These are phyloP conservation scores for Exophiala lecanii-corni DNA, from an alignment of 2,329 filamentous ascomycete genomes.

Conservation along the genomic window DNA sequence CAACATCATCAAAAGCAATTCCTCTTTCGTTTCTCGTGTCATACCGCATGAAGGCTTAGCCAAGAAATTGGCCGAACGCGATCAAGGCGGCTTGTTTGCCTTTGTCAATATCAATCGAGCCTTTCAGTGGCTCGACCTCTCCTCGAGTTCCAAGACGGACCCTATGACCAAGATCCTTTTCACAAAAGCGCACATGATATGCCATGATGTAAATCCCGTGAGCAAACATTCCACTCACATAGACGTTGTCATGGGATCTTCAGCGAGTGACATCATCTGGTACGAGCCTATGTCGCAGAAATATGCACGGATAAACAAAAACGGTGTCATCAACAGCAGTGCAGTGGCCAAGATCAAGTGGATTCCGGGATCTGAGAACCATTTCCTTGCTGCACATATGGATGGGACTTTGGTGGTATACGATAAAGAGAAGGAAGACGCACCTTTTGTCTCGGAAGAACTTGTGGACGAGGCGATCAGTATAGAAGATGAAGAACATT, in stretches of 20 bases:
- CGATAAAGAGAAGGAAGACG: conserved; percentile 94
- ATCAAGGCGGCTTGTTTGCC: conserved; percentile 73
- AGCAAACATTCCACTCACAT: conserved; percentile 78
- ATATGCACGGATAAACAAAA: conserved; percentile 94
- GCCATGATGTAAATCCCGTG: conserved; percentile 81
- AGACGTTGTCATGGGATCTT: conserved; percentile 92
- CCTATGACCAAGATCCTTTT: conserved; percentile 95
- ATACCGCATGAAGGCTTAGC: conserved; percentile 79
- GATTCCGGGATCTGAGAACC: conserved; percentile 88
- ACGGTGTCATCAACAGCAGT: conserved; percentile 82
- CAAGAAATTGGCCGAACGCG: conserved; percentile 75
- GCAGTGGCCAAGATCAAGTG: conserved; percentile 84
- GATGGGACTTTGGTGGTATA: conserved; percentile 90
- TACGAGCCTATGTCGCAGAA: conserved; percentile 96
- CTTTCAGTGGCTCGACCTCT: conserved; percentile 92
- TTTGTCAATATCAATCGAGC: conserved; percentile 96
- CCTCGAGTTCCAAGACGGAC: conserved; percentile 66
- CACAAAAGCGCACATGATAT: conserved; percentile 90
- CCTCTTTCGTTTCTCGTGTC: conserved; percentile 94
- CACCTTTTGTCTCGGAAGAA: conserved; percentile 69
- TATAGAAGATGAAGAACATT: conserved; percentile 33
- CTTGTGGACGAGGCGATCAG: conserved; percentile 35
- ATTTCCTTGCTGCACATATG: conserved; percentile 88
- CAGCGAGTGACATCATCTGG: conserved; percentile 95
- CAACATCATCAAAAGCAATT: conserved; percentile 97